Conservation (phyloP, 2,329 filamentous ascomycete species). For the Aspergillus pseudonomiae region DNA sequence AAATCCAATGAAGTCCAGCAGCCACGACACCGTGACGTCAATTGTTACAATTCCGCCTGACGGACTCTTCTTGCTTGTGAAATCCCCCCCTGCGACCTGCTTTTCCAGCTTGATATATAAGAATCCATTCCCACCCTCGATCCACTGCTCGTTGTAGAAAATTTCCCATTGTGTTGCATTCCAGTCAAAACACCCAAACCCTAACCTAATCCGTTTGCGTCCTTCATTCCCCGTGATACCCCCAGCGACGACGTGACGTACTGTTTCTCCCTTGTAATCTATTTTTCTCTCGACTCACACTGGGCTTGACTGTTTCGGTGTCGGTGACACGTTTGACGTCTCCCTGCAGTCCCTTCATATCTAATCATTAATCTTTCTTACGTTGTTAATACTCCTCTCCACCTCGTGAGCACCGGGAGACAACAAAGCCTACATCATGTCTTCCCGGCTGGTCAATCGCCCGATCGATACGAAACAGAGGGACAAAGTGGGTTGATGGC, state of each 20-base stretch:
- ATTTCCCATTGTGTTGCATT: background rate
- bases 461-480: slow-evolving; percentile 52
- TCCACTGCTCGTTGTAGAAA: background rate
- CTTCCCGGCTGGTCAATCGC: slow-evolving; percentile 14
- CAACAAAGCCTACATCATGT: slow-evolving; percentile 4
- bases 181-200: slow-evolving; percentile 7
- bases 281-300: background rate
- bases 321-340: background rate
- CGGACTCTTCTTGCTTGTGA: no score
- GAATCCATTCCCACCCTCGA: background rate
- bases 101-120: background rate
- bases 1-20: background rate
- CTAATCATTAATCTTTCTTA: background rate
- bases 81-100: background rate
- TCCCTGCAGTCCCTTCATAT: background rate
- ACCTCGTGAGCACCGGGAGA: background rate
- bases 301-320: background rate
- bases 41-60: background rate
- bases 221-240: slow-evolving; percentile 26
- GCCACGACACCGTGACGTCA: slow-evolving; percentile 15
- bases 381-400: background rate
- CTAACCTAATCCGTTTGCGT: slow-evolving; percentile 7
- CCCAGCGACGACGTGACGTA: slow-evolving; percentile 23
- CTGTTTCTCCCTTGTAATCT: background rate
- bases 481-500: slow-evolving; percentile 59